Conservation (phyloP, 2,329 filamentous ascomycete species). For the Penicillium griseofulvum region DNA sequence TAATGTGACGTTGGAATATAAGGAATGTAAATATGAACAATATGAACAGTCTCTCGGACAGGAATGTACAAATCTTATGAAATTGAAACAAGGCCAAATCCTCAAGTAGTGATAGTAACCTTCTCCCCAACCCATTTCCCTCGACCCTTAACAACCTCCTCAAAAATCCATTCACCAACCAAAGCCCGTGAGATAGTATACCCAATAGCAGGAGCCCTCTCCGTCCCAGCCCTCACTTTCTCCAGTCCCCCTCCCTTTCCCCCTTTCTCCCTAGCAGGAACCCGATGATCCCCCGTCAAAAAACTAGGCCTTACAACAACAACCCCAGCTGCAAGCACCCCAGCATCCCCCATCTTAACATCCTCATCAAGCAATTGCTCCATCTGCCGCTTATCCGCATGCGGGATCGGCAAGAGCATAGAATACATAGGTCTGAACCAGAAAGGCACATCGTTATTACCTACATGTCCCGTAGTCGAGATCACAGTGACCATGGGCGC, state of each 20-base stretch:
- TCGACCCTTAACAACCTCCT: conserved; percentile 20
- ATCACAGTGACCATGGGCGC: conserved; percentile 30
- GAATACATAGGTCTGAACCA: conserved; percentile 33
- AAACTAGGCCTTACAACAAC: conserved; percentile 36
- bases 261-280: conserved; percentile 8
- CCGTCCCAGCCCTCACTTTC: conserved; percentile 29
- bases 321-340: conserved; percentile 14
- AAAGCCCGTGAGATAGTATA: conserved; percentile 33
- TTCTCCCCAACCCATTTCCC: conserved; percentile 21
- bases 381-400: conserved; percentile 40
- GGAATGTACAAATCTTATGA: neutral
- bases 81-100: too few relatives aligned
- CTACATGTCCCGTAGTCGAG: conserved; percentile 33
- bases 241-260: conserved; percentile 11
- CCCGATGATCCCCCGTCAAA: conserved; percentile 30
- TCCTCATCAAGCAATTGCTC: conserved; percentile 28
- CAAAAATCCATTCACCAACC: conserved; percentile 37
- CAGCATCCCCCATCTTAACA: conserved; percentile 7
- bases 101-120: conserved; percentile 16
- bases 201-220: conserved; percentile 29
- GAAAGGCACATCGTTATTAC: conserved; percentile 31
- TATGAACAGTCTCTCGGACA: neutral
- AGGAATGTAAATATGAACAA: neutral
- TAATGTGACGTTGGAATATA: neutral
- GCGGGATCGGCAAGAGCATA: conserved; percentile 25